Percentiles rank a stretch among this genome's conserved stretches.
These are phyloP conservation scores for Ottelia alismoides DNA, from an alignment of 106 monocot genomes.

Conservation along the genomic window DNA sequence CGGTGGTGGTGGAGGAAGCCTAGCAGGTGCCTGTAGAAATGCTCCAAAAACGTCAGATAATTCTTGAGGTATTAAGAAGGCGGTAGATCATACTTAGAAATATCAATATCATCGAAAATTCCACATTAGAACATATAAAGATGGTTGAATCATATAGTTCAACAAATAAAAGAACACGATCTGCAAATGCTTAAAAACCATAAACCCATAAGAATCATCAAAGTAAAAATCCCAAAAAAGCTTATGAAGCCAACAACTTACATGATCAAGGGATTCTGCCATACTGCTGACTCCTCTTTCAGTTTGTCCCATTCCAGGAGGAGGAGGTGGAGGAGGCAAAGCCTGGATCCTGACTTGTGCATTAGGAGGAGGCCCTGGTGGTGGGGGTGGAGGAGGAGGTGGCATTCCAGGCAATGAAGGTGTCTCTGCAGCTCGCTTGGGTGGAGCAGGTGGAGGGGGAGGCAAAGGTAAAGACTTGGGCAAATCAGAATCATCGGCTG, in stretches of 20 bases:
- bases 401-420: slow-evolving; percentile 31
- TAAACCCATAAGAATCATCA: too few species aligned
- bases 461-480: slow-evolving; percentile 45
- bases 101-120: too few species aligned
- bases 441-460: slow-evolving; percentile 43
- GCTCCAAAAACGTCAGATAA: neutral
- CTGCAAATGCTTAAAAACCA: too few species aligned
- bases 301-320: slow-evolving; percentile 19
- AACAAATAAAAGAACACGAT: too few species aligned
- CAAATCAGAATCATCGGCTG: slow-evolving; percentile 25
- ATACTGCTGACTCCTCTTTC: too few species aligned
- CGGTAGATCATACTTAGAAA: too few species aligned
- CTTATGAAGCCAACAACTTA: too few species aligned
- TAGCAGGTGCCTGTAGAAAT: slow-evolving; percentile 32
- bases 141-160: too few species aligned
- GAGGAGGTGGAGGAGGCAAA: slow-evolving; percentile 40
- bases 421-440: slow-evolving; percentile 26
- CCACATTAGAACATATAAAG: too few species aligned
- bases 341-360: slow-evolving; percentile 13
- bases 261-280: slow-evolving; percentile 26
- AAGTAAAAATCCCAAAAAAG: too few species aligned
- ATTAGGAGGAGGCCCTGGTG: slow-evolving; percentile 54
- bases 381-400: slow-evolving; percentile 30
- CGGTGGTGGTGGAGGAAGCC: slow-evolving; percentile 54
- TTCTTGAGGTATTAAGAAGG: too few species aligned